These are phyloP conservation scores for Fusarium drepaniforme DNA, from an alignment of 2,329 filamentous ascomycete genomes.

Conservation along the genomic window DNA sequence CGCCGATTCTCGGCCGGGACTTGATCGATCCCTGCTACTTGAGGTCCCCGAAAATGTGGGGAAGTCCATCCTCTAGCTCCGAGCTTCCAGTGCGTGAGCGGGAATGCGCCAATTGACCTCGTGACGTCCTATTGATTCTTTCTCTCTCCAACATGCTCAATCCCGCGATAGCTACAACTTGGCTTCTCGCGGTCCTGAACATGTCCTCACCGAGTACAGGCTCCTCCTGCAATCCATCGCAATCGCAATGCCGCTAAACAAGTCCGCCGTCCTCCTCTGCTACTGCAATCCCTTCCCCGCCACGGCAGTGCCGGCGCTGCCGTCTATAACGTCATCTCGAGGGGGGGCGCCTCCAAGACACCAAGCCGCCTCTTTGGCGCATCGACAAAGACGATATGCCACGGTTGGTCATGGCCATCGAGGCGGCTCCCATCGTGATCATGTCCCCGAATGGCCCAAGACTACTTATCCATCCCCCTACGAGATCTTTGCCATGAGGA, in stretches of 20 bases:
- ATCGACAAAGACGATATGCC: constrained; percentile 37
- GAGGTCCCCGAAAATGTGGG: constrained; percentile 12
- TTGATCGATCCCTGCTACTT: constrained; percentile 27
- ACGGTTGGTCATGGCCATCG: constrained; percentile 28
- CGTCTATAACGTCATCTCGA: constrained; percentile 42
- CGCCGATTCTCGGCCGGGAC: constrained; percentile 25
- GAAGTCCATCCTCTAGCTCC: not conserved
- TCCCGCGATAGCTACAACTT: constrained; percentile 22
- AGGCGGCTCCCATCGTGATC: constrained; percentile 13
- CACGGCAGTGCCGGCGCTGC: constrained; percentile 14
- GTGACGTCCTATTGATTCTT: constrained; percentile 14
- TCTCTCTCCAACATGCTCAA: constrained; percentile 44
- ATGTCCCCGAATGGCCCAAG: constrained; percentile 59
- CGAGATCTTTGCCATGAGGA: constrained; percentile 78
- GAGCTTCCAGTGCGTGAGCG: not conserved
- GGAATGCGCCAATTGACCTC: constrained; percentile 33
- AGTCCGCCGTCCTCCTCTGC: constrained; percentile 31
- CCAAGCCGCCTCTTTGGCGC: constrained; percentile 9
- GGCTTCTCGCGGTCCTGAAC: constrained; percentile 20
- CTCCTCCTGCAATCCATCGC: constrained; percentile 11
- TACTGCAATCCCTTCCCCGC: constrained; percentile 37
- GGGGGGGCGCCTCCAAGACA: constrained; percentile 20
- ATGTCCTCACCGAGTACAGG: constrained; percentile 32
- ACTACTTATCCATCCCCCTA: constrained; percentile 80
- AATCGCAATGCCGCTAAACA: constrained; percentile 40